Evolutionary conservation across 148 eudicot genomes (phyloP).

Genomic region (Rhododendron mucronatum): DNA sequence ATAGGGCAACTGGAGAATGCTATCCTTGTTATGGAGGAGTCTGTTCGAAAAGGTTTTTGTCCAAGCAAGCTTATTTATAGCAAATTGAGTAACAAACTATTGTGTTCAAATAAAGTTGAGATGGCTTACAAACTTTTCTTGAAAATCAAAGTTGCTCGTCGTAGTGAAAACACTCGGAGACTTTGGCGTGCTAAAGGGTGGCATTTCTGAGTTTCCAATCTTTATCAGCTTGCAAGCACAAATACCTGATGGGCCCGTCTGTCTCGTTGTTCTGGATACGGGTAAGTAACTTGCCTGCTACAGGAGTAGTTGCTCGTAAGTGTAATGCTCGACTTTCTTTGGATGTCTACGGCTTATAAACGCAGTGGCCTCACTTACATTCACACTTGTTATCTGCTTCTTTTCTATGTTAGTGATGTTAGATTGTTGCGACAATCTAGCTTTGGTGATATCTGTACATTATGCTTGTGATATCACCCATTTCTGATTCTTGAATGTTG

Average conservation of each 20-base stretch:
- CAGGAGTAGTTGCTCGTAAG: neutral
- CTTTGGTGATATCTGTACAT: neutral
- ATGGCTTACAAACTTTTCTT: slow-evolving; percentile 66
- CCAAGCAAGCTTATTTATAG: slow-evolving; percentile 72
- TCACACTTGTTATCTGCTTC: neutral
- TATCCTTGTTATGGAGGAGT: slow-evolving; percentile 70
- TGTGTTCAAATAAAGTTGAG: slow-evolving; percentile 60
- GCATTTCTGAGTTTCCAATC: slow-evolving; percentile 50
- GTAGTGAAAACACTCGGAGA: slow-evolving; percentile 56
- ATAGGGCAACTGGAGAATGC: slow-evolving; percentile 92
- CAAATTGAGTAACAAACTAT: slow-evolving; percentile 62
- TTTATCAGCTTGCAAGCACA: neutral
- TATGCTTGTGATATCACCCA: neutral
- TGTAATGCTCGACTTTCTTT: neutral
- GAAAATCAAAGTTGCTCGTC: slow-evolving; percentile 69
- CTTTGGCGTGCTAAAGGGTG: slow-evolving; percentile 85
- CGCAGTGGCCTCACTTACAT: neutral
- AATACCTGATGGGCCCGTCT: neutral
- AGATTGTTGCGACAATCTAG: neutral
- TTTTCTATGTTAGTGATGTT: neutral
- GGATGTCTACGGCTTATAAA: neutral
- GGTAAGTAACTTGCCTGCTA: neutral
- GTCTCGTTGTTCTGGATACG: neutral
- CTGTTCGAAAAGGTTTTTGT: slow-evolving; percentile 69
- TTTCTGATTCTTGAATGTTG: neutral